Conservation (phyloP, 1,139 yeast species). For the Geotrichum siamense region DNA sequence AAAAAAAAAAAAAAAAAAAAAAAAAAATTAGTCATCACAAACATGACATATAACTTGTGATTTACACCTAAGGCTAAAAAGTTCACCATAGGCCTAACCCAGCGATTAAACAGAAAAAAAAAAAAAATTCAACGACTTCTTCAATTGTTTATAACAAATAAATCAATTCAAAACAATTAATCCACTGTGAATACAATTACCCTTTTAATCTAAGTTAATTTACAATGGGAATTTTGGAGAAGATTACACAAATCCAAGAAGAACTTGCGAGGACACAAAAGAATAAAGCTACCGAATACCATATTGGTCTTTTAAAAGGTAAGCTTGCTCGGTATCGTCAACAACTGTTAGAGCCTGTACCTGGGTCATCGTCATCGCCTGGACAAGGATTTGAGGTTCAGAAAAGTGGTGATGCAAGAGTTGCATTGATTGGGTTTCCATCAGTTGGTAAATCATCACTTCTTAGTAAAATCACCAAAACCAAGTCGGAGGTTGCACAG, state of each 20-base stretch:
- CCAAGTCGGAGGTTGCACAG: slow-evolving; percentile 90
- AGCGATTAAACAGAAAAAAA: too few species aligned
- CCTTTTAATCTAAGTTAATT: too few species aligned
- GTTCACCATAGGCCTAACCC: too few species aligned
- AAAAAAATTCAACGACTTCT: too few species aligned
- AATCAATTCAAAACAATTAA: too few species aligned
- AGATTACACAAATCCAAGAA: slow-evolving; percentile 83
- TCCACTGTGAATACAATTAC: too few species aligned
- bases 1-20: too few species aligned
- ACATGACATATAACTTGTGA: too few species aligned
- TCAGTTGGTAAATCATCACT: slow-evolving; percentile 92
- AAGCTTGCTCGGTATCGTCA: slow-evolving; percentile 91
- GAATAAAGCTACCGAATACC: slow-evolving; percentile 97
- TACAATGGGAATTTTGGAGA: slow-evolving; percentile 42
- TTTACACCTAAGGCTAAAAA: too few species aligned
- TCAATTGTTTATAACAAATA: too few species aligned
- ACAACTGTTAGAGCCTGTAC: slow-evolving; percentile 84
- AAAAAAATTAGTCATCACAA: too few species aligned
- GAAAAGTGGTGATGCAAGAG: slow-evolving; percentile 94
- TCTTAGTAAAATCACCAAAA: slow-evolving; percentile 75
- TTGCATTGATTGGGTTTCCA: slow-evolving; percentile 91
- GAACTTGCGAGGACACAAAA: slow-evolving; percentile 94
- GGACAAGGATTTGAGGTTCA: slow-evolving; percentile 95
- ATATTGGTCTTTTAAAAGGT: slow-evolving; percentile 87
- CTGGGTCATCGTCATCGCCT: slow-evolving; percentile 62